A percentile compares a stretch with the other conserved stretches of the same genome.
These are phyloP conservation scores for Eucalyptus cloeziana DNA, from an alignment of 345 rosid genomes.

Conservation along the genomic window DNA sequence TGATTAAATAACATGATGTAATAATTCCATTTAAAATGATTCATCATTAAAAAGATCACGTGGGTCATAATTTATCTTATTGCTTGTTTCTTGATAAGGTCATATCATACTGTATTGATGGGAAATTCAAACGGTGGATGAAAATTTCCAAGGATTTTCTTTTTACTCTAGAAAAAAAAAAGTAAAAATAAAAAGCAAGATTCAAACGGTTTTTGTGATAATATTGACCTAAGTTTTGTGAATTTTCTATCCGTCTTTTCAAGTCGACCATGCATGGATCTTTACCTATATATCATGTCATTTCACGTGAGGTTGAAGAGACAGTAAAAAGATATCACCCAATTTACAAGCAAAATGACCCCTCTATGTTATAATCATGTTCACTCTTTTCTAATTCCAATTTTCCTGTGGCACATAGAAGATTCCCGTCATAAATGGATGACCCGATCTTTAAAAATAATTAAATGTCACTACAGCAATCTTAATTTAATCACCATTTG, in stretches of 20 bases:
- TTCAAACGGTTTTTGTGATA: neutral
- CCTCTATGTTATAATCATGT: neutral
- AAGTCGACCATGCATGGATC: neutral
- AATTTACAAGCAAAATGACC: neutral
- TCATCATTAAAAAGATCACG: neutral
- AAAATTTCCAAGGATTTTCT: neutral
- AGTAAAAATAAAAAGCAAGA: neutral
- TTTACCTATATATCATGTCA: neutral
- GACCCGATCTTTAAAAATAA: neutral
- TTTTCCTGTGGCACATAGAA: neutral
- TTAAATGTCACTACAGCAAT: neutral
- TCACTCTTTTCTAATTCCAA: neutral
- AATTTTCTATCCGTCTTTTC: neutral
- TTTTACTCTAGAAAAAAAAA: neutral
- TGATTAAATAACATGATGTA: neutral
- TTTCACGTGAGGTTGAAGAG: neutral
- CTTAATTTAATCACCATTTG: neutral
- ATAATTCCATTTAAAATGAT: neutral
- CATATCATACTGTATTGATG: neutral
- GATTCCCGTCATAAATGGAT: neutral
- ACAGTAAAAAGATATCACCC: neutral
- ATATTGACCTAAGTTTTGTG: neutral
- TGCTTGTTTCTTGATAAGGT: neutral
- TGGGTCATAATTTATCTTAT: neutral
- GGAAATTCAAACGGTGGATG: neutral